Percentiles rank a stretch among this genome's conserved stretches.
These are phyloP conservation scores for Mallotus japonicus DNA, from an alignment of 441 rosid species.

Conservation along the genomic window DNA sequence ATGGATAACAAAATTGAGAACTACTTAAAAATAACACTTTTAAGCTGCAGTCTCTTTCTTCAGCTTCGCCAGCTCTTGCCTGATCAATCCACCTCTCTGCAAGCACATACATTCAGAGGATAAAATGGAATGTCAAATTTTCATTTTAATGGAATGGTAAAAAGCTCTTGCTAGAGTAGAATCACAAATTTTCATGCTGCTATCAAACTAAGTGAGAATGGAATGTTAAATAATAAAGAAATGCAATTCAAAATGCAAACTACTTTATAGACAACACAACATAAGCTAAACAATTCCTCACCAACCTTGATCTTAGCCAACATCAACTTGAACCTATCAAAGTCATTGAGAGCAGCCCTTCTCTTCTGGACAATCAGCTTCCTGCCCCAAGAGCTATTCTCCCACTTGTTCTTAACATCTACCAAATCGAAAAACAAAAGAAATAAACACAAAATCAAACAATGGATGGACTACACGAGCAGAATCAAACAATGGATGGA, in stretches of 20 bases:
- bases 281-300: background rate
- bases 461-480: too few relatives aligned
- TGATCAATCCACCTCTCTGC: constrained; percentile 77
- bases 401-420: constrained; percentile 94
- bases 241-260: background rate
- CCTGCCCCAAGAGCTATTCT: constrained; percentile 91
- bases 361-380: constrained; percentile 80
- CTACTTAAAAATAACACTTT: constrained; percentile 21
- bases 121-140: background rate
- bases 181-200: background rate
- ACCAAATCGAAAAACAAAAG: background rate
- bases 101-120: background rate
- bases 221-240: background rate
- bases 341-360: constrained; percentile 75
- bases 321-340: constrained; percentile 91
- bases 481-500: too few relatives aligned
- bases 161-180: too few relatives aligned
- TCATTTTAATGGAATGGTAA: too few relatives aligned
- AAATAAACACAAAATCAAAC: too few relatives aligned
- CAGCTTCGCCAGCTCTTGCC: constrained; percentile 91
- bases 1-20: constrained; percentile 29
- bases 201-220: background rate
- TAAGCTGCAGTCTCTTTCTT: constrained; percentile 64
- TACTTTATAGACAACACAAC: background rate
- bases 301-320: constrained; percentile 82